phyloP scores from a whole-genome alignment of 768 basidiomycete genomes.

The Mycena amicta region DNA sequence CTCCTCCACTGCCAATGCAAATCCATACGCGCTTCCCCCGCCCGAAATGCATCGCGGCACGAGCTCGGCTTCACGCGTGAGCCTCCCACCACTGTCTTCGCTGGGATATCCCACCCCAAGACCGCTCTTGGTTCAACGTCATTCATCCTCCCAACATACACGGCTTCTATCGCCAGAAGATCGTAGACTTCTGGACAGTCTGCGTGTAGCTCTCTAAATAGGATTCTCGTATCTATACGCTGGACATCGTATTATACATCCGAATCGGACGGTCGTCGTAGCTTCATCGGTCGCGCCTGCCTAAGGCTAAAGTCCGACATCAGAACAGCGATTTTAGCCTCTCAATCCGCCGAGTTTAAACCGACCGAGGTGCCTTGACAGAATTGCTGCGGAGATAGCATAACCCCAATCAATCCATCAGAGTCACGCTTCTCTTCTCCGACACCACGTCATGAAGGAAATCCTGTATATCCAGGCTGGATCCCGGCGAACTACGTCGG shows the following conservation, averaged over 20 bases:
- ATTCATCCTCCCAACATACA: constrained; percentile 25
- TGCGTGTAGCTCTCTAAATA: constrained; percentile 57
- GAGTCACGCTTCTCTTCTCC: background rate
- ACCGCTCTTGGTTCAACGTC: constrained; percentile 18
- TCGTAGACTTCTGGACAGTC: constrained; percentile 56
- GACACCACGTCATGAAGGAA: constrained; percentile 59
- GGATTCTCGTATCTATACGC: constrained; percentile 10
- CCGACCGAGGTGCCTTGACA: no score
- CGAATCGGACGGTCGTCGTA: constrained; percentile 20
- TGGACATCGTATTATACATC: background rate
- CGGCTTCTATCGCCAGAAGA: constrained; percentile 58
- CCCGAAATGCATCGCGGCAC: constrained; percentile 18
- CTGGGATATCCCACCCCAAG: constrained; percentile 21
- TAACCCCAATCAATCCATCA: background rate
- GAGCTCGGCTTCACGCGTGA: constrained; percentile 3
- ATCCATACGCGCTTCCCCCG: constrained; percentile 28
- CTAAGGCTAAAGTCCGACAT: background rate
- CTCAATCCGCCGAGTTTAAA: constrained; percentile 2
- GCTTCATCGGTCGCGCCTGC: constrained; percentile 21
- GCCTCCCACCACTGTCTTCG: constrained; percentile 25
- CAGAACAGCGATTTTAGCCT: background rate
- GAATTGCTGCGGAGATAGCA: no score
- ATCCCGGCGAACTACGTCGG: constrained; percentile 66
- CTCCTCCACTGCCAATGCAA: constrained; percentile 7
- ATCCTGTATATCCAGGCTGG: constrained; percentile 82